Evolutionary conservation across 2,329 filamentous ascomycete genomes (phyloP).

Genomic region (Sodiomyces alkalinus): DNA sequence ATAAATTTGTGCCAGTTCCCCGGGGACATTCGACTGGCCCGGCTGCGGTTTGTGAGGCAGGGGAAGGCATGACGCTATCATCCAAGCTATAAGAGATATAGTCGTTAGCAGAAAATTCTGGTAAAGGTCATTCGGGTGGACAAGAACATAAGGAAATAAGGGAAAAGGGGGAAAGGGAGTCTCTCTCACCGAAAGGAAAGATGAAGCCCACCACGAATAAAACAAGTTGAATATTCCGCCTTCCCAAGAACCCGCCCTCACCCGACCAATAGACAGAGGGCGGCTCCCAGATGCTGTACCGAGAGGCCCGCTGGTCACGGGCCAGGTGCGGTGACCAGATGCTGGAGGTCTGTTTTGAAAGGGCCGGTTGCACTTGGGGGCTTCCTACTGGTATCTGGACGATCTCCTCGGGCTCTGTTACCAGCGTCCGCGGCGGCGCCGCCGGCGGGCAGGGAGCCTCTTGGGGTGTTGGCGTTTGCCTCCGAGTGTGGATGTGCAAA

Average conservation of each 20-base stretch:
- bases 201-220: constrained; percentile 66
- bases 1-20: constrained; percentile 17
- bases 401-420: constrained; percentile 31
- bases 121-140: too few species aligned
- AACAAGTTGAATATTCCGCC: constrained; percentile 58
- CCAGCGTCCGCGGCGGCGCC: too few species aligned
- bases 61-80: constrained; percentile 61
- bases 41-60: constrained; percentile 38
- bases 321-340: constrained; percentile 63
- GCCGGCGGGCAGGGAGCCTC: constrained; percentile 10
- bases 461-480: constrained; percentile 28
- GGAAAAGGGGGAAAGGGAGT: constrained; percentile 2
- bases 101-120: background rate
- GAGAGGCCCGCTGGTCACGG: constrained; percentile 42
- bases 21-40: constrained; percentile 20
- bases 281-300: constrained; percentile 55
- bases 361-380: constrained; percentile 14
- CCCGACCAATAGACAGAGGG: constrained; percentile 53
- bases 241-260: constrained; percentile 44
- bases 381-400: constrained; percentile 13
- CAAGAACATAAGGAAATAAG: too few species aligned
- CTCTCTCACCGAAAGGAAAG: constrained; percentile 49
- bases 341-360: constrained; percentile 37
- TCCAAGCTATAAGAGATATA: constrained; percentile 45
- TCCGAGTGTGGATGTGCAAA: constrained; percentile 27